Conservation (phyloP, 2,329 filamentous ascomycete species). For the Penicillium sp. region DNA sequence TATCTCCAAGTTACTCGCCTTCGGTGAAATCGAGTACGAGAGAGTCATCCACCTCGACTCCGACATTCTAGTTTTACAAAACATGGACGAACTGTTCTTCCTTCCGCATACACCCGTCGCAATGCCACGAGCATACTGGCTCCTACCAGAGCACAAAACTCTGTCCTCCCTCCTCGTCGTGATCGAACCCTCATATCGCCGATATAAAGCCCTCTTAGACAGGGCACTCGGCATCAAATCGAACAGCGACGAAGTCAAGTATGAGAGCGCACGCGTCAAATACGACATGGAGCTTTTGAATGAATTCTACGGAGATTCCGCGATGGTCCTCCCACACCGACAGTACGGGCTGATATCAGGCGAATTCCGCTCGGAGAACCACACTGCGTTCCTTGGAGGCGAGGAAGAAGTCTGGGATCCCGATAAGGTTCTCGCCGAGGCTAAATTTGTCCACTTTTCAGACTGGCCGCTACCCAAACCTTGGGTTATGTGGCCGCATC, state of each 20-base stretch:
- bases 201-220: constrained; percentile 45
- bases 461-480: constrained; percentile 74
- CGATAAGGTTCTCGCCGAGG: constrained; percentile 59
- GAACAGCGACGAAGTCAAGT: constrained; percentile 15
- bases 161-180: constrained; percentile 68
- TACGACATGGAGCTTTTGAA: constrained; percentile 75
- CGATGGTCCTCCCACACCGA: constrained; percentile 67
- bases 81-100: constrained; percentile 74
- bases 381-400: constrained; percentile 56
- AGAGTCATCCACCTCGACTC: constrained; percentile 65
- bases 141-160: constrained; percentile 57
- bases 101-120: constrained; percentile 65
- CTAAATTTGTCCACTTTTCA: constrained; percentile 72
- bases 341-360: constrained; percentile 65
- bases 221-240: constrained; percentile 20
- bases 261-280: constrained; percentile 22
- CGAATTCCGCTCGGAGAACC: constrained; percentile 64
- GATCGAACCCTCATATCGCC: constrained; percentile 60
- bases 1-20: constrained; percentile 71
- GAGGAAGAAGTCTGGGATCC: constrained; percentile 64
- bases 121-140: constrained; percentile 76
- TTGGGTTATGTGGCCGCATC: constrained; percentile 55
- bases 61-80: constrained; percentile 65
- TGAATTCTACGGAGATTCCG: constrained; percentile 61
- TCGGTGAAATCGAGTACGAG: constrained; percentile 68